phyloP scores from a whole-genome alignment of 768 basidiomycete species.

The Suillus spraguei region DNA sequence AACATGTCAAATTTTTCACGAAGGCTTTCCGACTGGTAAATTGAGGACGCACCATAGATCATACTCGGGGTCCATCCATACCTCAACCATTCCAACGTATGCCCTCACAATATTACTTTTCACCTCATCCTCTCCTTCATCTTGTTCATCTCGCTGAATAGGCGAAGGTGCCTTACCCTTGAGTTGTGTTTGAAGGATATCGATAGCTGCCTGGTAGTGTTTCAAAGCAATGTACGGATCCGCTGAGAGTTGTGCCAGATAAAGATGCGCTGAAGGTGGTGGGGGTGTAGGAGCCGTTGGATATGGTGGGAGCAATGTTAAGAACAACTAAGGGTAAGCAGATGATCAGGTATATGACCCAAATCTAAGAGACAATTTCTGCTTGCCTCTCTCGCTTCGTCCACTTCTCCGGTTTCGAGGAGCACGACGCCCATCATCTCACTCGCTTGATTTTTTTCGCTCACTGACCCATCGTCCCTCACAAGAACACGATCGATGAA shows the following conservation, averaged over 20 bases:
- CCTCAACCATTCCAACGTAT: constrained; percentile 87
- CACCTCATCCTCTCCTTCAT: constrained; percentile 56
- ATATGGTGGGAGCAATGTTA: constrained; percentile 59
- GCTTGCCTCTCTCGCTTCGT: constrained; percentile 69
- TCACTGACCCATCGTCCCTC: constrained; percentile 42
- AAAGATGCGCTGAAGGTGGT: constrained; percentile 79
- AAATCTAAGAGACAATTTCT: constrained; percentile 1
- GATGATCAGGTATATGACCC: not conserved
- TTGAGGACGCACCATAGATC: constrained; percentile 73
- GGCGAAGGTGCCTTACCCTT: constrained; percentile 69
- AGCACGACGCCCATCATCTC: constrained; percentile 82
- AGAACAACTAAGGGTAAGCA: constrained; percentile 54
- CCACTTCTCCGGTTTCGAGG: constrained; percentile 78
- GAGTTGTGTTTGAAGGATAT: constrained; percentile 64
- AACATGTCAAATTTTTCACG: not conserved
- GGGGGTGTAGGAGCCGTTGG: constrained; percentile 60
- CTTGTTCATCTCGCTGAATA: constrained; percentile 34
- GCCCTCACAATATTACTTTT: constrained; percentile 75
- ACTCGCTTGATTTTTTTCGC: constrained; percentile 64
- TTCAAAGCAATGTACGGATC: constrained; percentile 73
- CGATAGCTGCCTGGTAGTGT: constrained; percentile 82
- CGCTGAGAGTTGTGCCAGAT: constrained; percentile 82
- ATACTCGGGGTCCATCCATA: constrained; percentile 92
- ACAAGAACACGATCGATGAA: constrained; percentile 73
- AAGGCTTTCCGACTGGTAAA: not conserved